Base-by-base conservation (phyloP, 164 flowering plant species). In the Vitis cinerea region DNA sequence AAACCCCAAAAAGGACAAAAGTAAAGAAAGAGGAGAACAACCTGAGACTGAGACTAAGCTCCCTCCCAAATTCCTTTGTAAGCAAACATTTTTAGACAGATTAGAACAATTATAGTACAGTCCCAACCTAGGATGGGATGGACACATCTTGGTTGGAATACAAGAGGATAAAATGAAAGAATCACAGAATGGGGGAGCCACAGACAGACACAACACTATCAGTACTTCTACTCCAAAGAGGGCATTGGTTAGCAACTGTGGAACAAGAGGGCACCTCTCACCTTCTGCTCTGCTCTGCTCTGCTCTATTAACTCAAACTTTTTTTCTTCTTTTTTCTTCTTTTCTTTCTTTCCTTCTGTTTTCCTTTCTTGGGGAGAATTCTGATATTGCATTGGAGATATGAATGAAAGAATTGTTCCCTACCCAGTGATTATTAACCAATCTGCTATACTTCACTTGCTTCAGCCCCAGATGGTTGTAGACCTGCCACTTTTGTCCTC, bases 111-210 rank as follows among this genome's bases (percentile, higher is more conserved):
- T 79, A 82, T 80, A 60, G 81, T 79, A 79, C 85, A 80, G 69
- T 69, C 55, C 79, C 83, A 80, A 66, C 67, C 66, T 58, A 37
- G 12, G 67, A 69, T 72, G 79, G 77, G 67, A 67, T 17, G 60
- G 27, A 13, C 17, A 9, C 60, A 57, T 15, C 19, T 15, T 68
- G 53, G 52, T 64, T 65, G 59, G 12, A 77, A 63, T 54, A 53
- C 53, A 58, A 64, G 74, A 68, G 59, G 78, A 77, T 70, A 54
- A 74, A 84, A 80, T 80, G 72, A 82, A 82, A 79, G 84, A 84
- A 84, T 84, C 74, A 72, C 79, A 74, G 72, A 70, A 50, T 53
- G 48, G 61, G 52, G 51, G 30, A 37, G 8, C 68, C 50, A 69
- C 72, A 15, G 72, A 67, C 61, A 50, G 9, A 56, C 55, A 52